A percentile compares a stretch with the other conserved stretches of the same genome.
Evolutionary conservation across 768 basidiomycete genomes (phyloP).

Genomic region (Brasilioporus rufonigricans): DNA sequence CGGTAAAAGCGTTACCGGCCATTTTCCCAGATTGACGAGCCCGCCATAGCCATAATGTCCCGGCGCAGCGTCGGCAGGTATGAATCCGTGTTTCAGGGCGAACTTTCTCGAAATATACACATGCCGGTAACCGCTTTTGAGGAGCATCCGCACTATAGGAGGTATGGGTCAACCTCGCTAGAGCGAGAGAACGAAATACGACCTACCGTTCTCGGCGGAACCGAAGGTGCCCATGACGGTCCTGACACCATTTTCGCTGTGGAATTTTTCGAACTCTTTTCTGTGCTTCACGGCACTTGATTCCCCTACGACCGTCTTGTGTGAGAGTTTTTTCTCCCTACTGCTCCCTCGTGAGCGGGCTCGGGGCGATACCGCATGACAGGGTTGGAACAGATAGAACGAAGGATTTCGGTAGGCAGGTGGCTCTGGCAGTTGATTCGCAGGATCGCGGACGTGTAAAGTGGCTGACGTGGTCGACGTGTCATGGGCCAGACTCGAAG

Average conservation of each 20-base stretch:
- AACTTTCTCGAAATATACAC: conserved; percentile 97
- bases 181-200: conserved; percentile 17
- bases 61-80: conserved; percentile 81
- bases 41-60: conserved; percentile 95
- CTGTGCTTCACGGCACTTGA: conserved; percentile 61
- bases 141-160: conserved; percentile 79
- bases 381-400: conserved; percentile 58
- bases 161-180: too few species aligned
- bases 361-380: conserved; percentile 29
- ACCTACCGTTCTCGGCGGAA: conserved; percentile 76
- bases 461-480: conserved; percentile 30
- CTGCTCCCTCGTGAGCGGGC: conserved; percentile 33
- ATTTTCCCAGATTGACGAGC: conserved; percentile 77
- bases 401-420: conserved; percentile 68
- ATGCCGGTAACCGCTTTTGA: conserved; percentile 88
- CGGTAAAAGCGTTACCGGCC: conserved; percentile 74
- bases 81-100: conserved; percentile 82
- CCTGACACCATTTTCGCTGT: conserved; percentile 87
- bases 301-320: conserved; percentile 24
- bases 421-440: conserved; percentile 53
- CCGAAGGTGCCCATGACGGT: conserved; percentile 92
- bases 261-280: conserved; percentile 82
- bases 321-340: conserved; percentile 41
- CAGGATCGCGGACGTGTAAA: conserved; percentile 62
- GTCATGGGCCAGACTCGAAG: conserved; percentile 20